Evolutionary conservation across 805 yeast species (phyloP), one percentile per base, ranked within the genome.

Genomic region (Sungouiella thailandica): DNA sequence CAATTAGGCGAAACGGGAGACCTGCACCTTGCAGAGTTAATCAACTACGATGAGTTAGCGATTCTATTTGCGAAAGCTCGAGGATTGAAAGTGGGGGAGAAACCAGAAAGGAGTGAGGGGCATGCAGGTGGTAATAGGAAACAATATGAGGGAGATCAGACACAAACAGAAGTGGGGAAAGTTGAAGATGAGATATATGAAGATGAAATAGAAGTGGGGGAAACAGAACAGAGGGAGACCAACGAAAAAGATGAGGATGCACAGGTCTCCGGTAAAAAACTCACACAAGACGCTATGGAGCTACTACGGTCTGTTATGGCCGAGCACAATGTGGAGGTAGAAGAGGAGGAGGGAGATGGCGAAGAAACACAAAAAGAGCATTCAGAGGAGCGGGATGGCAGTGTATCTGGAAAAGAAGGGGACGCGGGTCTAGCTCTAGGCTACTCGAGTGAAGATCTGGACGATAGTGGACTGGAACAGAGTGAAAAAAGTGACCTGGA

Each of bases 1-100:
- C 68, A 61, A 43, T 36, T 60, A 17, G 28, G 41, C 11, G 66
- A 62, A 28, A 31, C 62, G 1, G 31, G 32, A 25, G 32, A 35
- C 35, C 36, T 40, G 3, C 43, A 37, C 23, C 49, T 61, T 18
- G 37, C 46, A 2, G 25, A 32, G 5, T 33, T 42, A 18, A 52
- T 62, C n/a, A 50, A 58, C 29, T 59, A 40, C 34, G 60, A 61
- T 30, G 53, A 53, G 18, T 37, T 62, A 8, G 55, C 54, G 10
- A 31, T 59, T 9, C 43, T 62, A 22, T 43, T 55, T 25, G 66
- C 55, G 10, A 49, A 47, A 34, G 46, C 47, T 19, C 45, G 49
- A 25, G 65, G 62, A 5, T 24, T 51, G 6, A 13, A 30, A 30
- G 14, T 15, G 9, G 13, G 19, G 16, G 7, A 11, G 34, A 5